These are phyloP conservation scores for Podaxis sp. DNA, from an alignment of 768 basidiomycete genomes.

Conservation along the genomic window DNA sequence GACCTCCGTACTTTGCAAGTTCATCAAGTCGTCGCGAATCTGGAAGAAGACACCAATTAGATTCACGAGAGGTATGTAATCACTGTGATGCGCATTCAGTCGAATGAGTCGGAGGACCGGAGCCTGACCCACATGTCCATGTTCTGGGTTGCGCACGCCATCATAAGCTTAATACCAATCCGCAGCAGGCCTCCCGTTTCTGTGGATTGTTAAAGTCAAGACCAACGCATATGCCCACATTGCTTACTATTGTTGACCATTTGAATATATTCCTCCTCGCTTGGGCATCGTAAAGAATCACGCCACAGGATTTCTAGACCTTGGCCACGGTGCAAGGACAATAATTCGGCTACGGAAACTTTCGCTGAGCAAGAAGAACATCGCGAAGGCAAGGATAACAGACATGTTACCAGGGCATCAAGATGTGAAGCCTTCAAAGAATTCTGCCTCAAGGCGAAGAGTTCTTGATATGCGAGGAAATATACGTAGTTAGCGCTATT, in stretches of 20 bases:
- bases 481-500: constrained; percentile 98
- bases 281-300: constrained; percentile 87
- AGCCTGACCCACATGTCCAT: constrained; percentile 47
- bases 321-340: constrained; percentile 93
- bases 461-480: constrained; percentile 88
- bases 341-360: constrained; percentile 49
- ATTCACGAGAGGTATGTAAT: constrained; percentile 92
- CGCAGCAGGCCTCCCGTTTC: constrained; percentile 95
- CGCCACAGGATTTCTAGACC: constrained; percentile 95
- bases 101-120: not conserved
- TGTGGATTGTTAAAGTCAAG: constrained; percentile 27
- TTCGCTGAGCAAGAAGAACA: not conserved
- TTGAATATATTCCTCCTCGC: constrained; percentile 88
- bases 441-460: constrained; percentile 55
- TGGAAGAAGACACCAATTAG: constrained; percentile 95
- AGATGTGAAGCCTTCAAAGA: constrained; percentile 41
- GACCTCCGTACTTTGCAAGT: constrained; percentile 85
- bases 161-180: constrained; percentile 94
- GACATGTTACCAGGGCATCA: constrained; percentile 75
- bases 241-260: constrained; percentile 95
- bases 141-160: constrained; percentile 78
- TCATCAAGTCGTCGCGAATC: constrained; percentile 97
- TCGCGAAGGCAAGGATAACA: constrained; percentile 13
- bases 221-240: not conserved
- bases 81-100: constrained; percentile 40